phyloP scores from a whole-genome alignment of 352 stramenopile genomes.

The Phytopythium chamaehyphon region DNA sequence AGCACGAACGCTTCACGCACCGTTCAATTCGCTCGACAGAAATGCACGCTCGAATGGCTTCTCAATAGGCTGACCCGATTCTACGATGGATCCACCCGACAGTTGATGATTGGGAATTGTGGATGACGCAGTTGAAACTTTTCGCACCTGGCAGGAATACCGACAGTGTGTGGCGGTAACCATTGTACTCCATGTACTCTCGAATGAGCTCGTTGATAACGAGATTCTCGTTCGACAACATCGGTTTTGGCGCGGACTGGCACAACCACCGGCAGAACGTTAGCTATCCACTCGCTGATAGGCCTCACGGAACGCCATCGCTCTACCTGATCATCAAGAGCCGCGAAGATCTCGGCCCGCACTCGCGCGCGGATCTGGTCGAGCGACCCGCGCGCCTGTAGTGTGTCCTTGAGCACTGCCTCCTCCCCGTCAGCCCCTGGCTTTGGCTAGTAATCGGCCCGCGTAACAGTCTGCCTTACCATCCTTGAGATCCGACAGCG shows the following conservation, averaged over 20 bases:
- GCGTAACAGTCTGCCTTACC: constrained; percentile 24
- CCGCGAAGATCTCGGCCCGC: constrained; percentile 81
- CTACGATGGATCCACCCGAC: constrained; percentile 13
- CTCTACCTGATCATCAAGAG: constrained; percentile 69
- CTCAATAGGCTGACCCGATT: constrained; percentile 81
- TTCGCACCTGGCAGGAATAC: constrained; percentile 70
- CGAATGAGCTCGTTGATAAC: constrained; percentile 94
- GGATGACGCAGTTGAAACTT: too few species aligned
- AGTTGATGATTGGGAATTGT: constrained; percentile 2
- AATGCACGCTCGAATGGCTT: constrained; percentile 78
- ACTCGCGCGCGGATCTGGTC: constrained; percentile 84
- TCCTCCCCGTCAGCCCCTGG: background rate
- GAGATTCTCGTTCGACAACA: constrained; percentile 90
- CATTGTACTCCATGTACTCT: constrained; percentile 93
- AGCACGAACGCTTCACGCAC: too few species aligned
- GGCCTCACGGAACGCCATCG: background rate
- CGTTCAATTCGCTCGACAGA: constrained; percentile 74
- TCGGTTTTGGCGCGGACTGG: constrained; percentile 54
- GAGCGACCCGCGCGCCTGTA: constrained; percentile 68
- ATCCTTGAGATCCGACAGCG: constrained; percentile 60
- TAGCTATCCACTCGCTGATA: background rate
- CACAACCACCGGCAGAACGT: background rate
- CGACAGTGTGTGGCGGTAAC: constrained; percentile 87
- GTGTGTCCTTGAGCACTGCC: constrained; percentile 78
- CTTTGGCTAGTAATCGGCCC: too few species aligned